Evolutionary conservation across 2,329 filamentous ascomycete genomes (phyloP), one percentile per base, ranked within the genome.

Genomic region (Colletotrichum sp.): DNA sequence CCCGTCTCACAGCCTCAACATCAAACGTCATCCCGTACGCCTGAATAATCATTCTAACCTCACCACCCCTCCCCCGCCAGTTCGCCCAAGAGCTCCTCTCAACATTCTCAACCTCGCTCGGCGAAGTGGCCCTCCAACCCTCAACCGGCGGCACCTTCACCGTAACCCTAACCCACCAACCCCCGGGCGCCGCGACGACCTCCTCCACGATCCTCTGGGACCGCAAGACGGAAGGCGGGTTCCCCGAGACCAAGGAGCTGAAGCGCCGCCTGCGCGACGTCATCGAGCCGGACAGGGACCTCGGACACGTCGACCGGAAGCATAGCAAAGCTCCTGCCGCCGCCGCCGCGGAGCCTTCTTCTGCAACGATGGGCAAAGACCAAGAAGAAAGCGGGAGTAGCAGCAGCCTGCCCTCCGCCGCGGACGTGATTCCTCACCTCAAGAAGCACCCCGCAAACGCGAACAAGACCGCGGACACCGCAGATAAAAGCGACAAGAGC

Each of bases 31-130:
- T 70, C 72, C 18, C 63, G 38, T n/a, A 48, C 0, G 38, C 12
- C 18, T 6, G 16, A 28, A 28, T 12, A 30, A n/a, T 32, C 15
- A 28, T 30, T 13, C 28, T 13, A 61, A 30, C 60, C 43, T 66
- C 57, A 66, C 43, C 67, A 32, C 34, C 24, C 26, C 21, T 60
- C 61, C 48, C 28, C 36, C 63, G 63, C 7, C 79, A 98, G 95
- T 98, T 94, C 84, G 96, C 94, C 65, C 97, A 99, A 89, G 97
- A 99, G 85, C 92, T 99, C 60, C 92, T 99, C 48, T 98, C 95
- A 2, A 99, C 96, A 1, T 99, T 99, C 86, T 92, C 92, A 71
- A 95, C 93, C 3, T 89, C 92, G 60, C 90, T 99, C 3, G 96
- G 96, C 77, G 96, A 99, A 84, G 93, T 99, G 12, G 93, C 96